phyloP scores from a whole-genome alignment of 345 rosid species.

The Moricandia arvensis region DNA sequence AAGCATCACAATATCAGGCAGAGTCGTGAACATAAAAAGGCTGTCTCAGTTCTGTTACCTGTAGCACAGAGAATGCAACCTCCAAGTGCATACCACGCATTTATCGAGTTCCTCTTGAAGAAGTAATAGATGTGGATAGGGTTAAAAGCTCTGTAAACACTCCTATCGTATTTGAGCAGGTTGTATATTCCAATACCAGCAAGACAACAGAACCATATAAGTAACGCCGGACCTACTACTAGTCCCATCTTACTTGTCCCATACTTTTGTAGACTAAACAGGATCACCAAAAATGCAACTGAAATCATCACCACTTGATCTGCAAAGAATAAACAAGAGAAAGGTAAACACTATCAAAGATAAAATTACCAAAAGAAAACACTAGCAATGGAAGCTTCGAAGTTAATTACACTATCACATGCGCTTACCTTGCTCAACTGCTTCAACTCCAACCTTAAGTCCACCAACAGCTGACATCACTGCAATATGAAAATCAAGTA shows the following conservation, averaged over 20 bases:
- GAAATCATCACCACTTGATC: slow-evolving; percentile 92
- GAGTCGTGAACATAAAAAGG: neutral
- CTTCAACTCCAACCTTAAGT: slow-evolving; percentile 75
- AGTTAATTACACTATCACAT: slow-evolving; percentile 4
- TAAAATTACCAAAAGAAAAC: neutral
- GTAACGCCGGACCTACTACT: slow-evolving; percentile 89
- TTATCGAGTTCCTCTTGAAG: slow-evolving; percentile 80
- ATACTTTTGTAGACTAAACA: slow-evolving; percentile 95
- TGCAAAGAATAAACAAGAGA: slow-evolving; percentile 51
- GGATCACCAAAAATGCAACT: slow-evolving; percentile 80
- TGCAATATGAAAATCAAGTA: slow-evolving; percentile 44
- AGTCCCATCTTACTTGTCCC: slow-evolving; percentile 99
- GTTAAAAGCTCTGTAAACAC: slow-evolving; percentile 86
- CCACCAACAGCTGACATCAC: slow-evolving; percentile 98
- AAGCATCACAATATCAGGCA: neutral
- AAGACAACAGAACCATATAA: slow-evolving; percentile 94
- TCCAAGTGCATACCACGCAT: slow-evolving; percentile 95
- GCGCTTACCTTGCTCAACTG: slow-evolving; percentile 68
- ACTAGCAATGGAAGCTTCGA: slow-evolving; percentile 5
- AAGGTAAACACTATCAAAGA: slow-evolving; percentile 23
- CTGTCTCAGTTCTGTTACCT: slow-evolving; percentile 45
- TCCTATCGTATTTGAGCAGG: slow-evolving; percentile 68
- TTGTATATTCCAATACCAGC: slow-evolving; percentile 89
- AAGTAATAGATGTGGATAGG: slow-evolving; percentile 83
- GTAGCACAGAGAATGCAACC: slow-evolving; percentile 99